Evolutionary conservation across 1,139 yeast genomes (phyloP).

Genomic region (Candida dubliniensis): DNA sequence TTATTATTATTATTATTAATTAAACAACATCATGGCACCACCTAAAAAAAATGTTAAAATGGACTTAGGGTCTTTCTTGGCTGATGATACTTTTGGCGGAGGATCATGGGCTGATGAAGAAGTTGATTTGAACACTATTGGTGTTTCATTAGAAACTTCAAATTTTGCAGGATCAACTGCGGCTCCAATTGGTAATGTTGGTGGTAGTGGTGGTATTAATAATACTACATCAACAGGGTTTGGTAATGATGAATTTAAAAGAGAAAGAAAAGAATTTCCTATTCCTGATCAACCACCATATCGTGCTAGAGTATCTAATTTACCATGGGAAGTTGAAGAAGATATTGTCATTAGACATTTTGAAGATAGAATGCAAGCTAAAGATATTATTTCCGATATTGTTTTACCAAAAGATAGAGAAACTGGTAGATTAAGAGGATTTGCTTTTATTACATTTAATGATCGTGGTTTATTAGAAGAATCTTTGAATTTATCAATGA

Average conservation of each 20-base stretch:
- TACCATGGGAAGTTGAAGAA: conserved; percentile 82
- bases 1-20: too few relatives aligned
- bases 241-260: conserved; percentile 16
- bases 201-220: conserved; percentile 8
- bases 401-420: conserved; percentile 68
- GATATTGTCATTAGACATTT: conserved; percentile 66
- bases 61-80: conserved; percentile 53
- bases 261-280: conserved; percentile 68
- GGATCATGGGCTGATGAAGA: conserved; percentile 64
- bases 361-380: conserved; percentile 55
- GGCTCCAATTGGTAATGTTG: conserved; percentile 20
- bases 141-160: conserved; percentile 37
- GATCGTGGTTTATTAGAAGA: conserved; percentile 67
- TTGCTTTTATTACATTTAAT: conserved; percentile 80
- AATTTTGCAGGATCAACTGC: conserved; percentile 21
- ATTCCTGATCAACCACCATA: conserved; percentile 91
- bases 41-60: conserved; percentile 47
- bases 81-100: conserved; percentile 49
- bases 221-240: conserved; percentile 1
- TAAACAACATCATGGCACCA: conserved; percentile 29
- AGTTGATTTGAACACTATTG: conserved; percentile 55
- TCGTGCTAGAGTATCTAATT: conserved; percentile 82
- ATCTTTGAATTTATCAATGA: conserved; percentile 63
- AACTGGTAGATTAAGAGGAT: conserved; percentile 72
- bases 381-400: conserved; percentile 55